A percentile compares a stretch with the other conserved stretches of the same genome.
Evolutionary conservation across 2,329 filamentous ascomycete species (phyloP).

Genomic region (Tolypocladium pustulatum): DNA sequence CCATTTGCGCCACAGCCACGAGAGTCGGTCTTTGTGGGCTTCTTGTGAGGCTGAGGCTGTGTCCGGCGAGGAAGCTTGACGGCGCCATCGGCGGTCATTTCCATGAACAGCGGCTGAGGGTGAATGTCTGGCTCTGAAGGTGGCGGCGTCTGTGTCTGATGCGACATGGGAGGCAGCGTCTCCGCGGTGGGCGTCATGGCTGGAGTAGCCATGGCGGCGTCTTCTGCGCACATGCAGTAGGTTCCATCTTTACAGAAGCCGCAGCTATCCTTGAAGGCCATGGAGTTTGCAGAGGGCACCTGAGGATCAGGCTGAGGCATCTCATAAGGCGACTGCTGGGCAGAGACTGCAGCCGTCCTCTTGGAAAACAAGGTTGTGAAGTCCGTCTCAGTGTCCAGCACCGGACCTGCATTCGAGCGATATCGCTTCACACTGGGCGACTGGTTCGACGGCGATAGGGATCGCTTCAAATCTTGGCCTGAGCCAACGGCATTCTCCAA

Average conservation of each 20-base stretch:
- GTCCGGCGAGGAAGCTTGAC: slow-evolving; percentile 44
- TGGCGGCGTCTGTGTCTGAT: slow-evolving; percentile 46
- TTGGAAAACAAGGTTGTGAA: slow-evolving; percentile 58
- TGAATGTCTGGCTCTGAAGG: slow-evolving; percentile 51
- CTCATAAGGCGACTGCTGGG: slow-evolving; percentile 2
- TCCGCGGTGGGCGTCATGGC: slow-evolving; percentile 27
- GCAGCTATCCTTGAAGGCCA: slow-evolving; percentile 55
- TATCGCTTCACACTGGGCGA: slow-evolving; percentile 44
- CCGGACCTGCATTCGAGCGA: slow-evolving; percentile 23
- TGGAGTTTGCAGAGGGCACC: slow-evolving; percentile 21
- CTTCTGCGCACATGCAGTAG: slow-evolving; percentile 71
- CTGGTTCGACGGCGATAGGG: slow-evolving; percentile 31
- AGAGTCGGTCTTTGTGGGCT: slow-evolving; percentile 14
- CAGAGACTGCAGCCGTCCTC: slow-evolving; percentile 13
- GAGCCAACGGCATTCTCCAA: slow-evolving; percentile 39
- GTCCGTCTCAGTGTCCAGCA: slow-evolving; percentile 59
- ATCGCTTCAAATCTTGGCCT: slow-evolving; percentile 33
- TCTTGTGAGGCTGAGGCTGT: slow-evolving; percentile 15
- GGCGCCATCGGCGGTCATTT: slow-evolving; percentile 48
- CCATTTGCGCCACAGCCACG: slow-evolving; percentile 52
- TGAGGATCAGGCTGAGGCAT: slow-evolving; percentile 10
- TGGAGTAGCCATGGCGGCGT: slow-evolving; percentile 27
- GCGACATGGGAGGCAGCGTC: slow-evolving; percentile 27
- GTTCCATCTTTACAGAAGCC: slow-evolving; percentile 77
- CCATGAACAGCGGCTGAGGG: slow-evolving; percentile 40